Evolutionary conservation across 2,329 filamentous ascomycete genomes (phyloP), one percentile per base, ranked within the genome.

Genomic region (Penicillium psychrosexuale): DNA sequence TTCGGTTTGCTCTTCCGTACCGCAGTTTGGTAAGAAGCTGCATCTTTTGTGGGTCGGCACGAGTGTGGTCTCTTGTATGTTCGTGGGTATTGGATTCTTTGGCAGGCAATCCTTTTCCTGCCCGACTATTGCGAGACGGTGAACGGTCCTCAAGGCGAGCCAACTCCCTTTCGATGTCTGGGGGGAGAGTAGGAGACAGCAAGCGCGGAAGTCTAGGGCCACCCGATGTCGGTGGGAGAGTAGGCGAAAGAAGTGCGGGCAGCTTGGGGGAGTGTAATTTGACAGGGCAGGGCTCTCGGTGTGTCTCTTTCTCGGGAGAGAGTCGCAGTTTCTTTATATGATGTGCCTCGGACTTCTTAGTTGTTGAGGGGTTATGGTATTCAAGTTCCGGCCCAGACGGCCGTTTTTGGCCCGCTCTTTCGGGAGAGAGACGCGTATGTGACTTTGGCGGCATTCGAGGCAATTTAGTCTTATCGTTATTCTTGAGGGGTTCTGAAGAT

Each of bases 121-220:
- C 39, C 11, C 33, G 45, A 37, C 46, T 50, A 27, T 47, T 59
- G 3, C 62, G 58, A 46, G 56, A 34, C 6, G 63, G 50, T 19
- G 72, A 67, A 33, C 69, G 70, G 38, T 75, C 73, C 28, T 74
- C 63, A 34, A 77, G 72, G 54, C 76, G 67, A 8, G 72, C 75
- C 27, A 85, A 67, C 52, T 82, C 79, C 53, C 77, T 79, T 61
- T 82, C 79, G 42, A 85, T 77, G 50, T 78, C 79, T 2, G 79
- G 74, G 7, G 82, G 82, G 4, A 85, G 72, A 13, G 80, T 83
- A 3, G 82, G 82, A 5, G 83, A 85, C n/a, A 85, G 69, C 34
- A 84, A 74, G 9, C 76, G 74, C 11, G 82, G 82, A 17, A 84
- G 68, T 51, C 68, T 74, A 27, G 69, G 68, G 19, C 61, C 65